These are phyloP conservation scores for Plasmopara viticola DNA, from an alignment of 352 stramenopile genomes.

Conservation along the genomic window DNA sequence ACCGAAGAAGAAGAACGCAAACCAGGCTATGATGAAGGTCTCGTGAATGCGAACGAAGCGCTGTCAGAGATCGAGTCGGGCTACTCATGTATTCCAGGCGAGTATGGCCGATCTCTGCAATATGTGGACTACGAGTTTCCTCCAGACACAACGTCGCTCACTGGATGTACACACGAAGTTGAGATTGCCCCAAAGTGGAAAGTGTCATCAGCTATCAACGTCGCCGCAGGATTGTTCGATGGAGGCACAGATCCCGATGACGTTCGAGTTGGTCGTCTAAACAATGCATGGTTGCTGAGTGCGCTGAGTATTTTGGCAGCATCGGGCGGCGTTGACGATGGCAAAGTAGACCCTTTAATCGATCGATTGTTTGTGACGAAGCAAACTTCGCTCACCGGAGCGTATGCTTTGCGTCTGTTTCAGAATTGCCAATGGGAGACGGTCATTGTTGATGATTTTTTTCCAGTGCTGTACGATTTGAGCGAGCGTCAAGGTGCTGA, in stretches of 20 bases:
- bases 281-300: conserved; percentile 88
- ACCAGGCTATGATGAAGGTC: conserved; percentile 52
- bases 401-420: conserved; percentile 88
- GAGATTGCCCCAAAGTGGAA: conserved; percentile 68
- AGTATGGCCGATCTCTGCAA: conserved; percentile 75
- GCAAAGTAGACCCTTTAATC: conserved; percentile 84
- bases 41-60: conserved; percentile 77
- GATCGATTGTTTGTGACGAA: conserved; percentile 88
- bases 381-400: conserved; percentile 85
- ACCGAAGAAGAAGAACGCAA: conserved; percentile 30
- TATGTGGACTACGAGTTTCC: conserved; percentile 89
- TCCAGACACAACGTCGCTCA: conserved; percentile 64
- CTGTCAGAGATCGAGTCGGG: conserved; percentile 83
- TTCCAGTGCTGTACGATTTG: conserved; percentile 70
- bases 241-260: conserved; percentile 90
- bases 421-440: conserved; percentile 92
- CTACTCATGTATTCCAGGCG: conserved; percentile 66
- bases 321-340: conserved; percentile 82
- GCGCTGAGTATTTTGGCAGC: conserved; percentile 88
- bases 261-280: conserved; percentile 70
- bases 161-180: conserved; percentile 44
- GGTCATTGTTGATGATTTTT: conserved; percentile 89
- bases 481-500: conserved; percentile 14
- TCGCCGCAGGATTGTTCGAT: conserved; percentile 85
- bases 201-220: conserved; percentile 83